Evolutionary conservation across 2,329 filamentous ascomycete genomes (phyloP), one percentile per base, ranked within the genome.

Genomic region (Cadophora malorum): DNA sequence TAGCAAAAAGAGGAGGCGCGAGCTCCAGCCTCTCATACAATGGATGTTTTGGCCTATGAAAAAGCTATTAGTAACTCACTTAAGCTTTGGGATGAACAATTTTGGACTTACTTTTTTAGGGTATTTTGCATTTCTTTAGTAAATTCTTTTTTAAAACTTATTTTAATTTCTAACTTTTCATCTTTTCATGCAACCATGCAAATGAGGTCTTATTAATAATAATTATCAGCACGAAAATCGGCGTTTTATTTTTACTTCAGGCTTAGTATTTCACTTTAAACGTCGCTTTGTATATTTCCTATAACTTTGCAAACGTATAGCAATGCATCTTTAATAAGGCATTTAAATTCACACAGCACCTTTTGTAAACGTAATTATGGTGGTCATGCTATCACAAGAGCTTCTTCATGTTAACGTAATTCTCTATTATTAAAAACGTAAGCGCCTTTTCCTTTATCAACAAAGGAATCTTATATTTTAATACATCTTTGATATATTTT

Each of bases 91-190:
- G 65, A 61, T 28, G 62, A 62, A 38, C 35, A 67, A 38, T 68
- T 35, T 70, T 12, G 14, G 14, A 71, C 33, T 67, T 71, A 68
- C 64, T 71, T 71, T 64, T 70, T 71, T 14, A 9, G 58, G 52
- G 55, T 67, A 7, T 71, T 52, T 70, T 63, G 35, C 33, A 68
- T 71, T 60, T 25, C 52, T 70, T 71, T 71, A 64, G 35, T 65
- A 64, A 68, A 61, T 50, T 71, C 63, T 68, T 55, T 71, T 64
- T 71, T 71, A 14, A 70, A 71, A 65, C 53, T 64, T 70, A 70
- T 67, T 47, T 69, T 68, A 59, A 71, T 70, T 28, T 71, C 56
- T 64, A 25, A 64, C 58, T 70, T 50, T 72, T 28, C 52, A 58
- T 69, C 45, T 71, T 72, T 72, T 52, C 38, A 71, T 71, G 25